Conservation (phyloP, 140 eudicot species). For the Oenanthe javanica region DNA sequence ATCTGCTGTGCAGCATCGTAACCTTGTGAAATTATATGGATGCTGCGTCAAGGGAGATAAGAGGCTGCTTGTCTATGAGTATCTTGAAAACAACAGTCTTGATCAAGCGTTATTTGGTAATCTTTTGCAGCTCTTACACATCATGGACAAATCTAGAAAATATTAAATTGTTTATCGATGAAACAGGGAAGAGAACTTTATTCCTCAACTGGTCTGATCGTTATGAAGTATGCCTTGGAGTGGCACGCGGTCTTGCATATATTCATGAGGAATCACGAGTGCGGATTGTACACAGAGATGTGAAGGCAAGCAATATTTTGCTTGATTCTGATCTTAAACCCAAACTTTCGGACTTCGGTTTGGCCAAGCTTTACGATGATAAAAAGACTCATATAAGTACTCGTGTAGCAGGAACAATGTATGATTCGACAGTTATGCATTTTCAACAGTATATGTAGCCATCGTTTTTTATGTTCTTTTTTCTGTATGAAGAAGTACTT, state of each 20-base stretch:
- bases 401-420: constrained; percentile 87
- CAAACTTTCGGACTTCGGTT: constrained; percentile 71
- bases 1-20: constrained; percentile 77
- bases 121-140: background rate
- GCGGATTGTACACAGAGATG: constrained; percentile 65
- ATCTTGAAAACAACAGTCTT: constrained; percentile 62
- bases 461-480: background rate
- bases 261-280: constrained; percentile 68
- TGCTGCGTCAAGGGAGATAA: constrained; percentile 65
- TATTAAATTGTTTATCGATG: background rate
- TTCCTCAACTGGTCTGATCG: background rate
- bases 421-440: constrained; percentile 33
- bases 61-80: constrained; percentile 59
- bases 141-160: background rate
- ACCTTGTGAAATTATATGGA: constrained; percentile 67
- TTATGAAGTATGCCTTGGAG: background rate
- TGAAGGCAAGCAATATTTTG: constrained; percentile 77
- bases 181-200: background rate
- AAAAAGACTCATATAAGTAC: constrained; percentile 75
- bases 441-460: too few relatives aligned
- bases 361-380: constrained; percentile 84
- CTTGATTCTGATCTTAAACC: constrained; percentile 67
- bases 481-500: too few relatives aligned
- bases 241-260: constrained; percentile 1
- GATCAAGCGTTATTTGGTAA: constrained; percentile 68